Evolutionary conservation across 1,139 yeast genomes (phyloP).

Genomic region (Saccharomyces hybrid): DNA sequence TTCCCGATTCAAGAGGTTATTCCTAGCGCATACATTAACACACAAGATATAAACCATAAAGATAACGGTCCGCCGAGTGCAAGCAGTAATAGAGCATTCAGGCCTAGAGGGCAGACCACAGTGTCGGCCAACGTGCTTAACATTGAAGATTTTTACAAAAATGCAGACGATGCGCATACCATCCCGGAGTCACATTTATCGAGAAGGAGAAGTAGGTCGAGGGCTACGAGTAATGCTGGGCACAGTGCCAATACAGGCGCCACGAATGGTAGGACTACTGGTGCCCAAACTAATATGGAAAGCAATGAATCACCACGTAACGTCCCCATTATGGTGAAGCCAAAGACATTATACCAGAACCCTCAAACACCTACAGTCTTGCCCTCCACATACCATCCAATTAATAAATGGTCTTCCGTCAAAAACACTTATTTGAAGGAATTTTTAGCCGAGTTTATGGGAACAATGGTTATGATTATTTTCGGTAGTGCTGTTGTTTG

Average conservation of each 20-base stretch:
- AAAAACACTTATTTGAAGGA: slow-evolving; percentile 29
- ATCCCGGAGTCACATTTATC: neutral
- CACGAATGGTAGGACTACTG: slow-evolving; percentile 1
- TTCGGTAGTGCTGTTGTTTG: slow-evolving; percentile 44
- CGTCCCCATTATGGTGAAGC: slow-evolving; percentile 31
- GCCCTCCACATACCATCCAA: slow-evolving; percentile 33
- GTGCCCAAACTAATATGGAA: slow-evolving; percentile 4
- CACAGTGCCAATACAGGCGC: slow-evolving; percentile 1
- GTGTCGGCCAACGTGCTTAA: slow-evolving; percentile 21
- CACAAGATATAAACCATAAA: slow-evolving; percentile 4
- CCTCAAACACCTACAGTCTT: slow-evolving; percentile 34
- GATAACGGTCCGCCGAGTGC: slow-evolving; percentile 4
- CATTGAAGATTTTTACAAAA: slow-evolving; percentile 11
- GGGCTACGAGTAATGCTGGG: slow-evolving; percentile 2
- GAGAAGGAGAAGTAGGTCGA: slow-evolving; percentile 2
- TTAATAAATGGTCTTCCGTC: slow-evolving; percentile 30
- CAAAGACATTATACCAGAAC: slow-evolving; percentile 32
- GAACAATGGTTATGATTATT: slow-evolving; percentile 39
- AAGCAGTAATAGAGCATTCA: slow-evolving; percentile 1
- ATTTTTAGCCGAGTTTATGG: slow-evolving; percentile 41
- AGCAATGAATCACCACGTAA: slow-evolving; percentile 5
- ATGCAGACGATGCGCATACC: slow-evolving; percentile 3
- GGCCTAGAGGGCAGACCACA: slow-evolving; percentile 9
- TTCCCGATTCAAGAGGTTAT: slow-evolving; percentile 30
- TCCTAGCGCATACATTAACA: slow-evolving; percentile 26